phyloP scores from a whole-genome alignment of 495 filamentous ascomycete species.

The Neurospora terricola region DNA sequence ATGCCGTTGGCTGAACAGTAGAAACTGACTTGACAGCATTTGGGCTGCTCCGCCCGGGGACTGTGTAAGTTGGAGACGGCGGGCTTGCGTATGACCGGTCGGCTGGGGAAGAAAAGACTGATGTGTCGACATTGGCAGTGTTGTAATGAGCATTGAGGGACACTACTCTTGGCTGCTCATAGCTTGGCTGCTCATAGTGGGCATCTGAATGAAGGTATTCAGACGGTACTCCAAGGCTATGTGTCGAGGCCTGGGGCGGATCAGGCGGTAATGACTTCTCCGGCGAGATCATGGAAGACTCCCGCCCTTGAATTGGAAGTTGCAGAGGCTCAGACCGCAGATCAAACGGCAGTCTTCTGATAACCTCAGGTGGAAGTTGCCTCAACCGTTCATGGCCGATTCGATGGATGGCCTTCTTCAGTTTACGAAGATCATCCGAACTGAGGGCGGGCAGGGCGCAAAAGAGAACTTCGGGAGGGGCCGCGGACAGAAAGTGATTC shows the following conservation, averaged over 20 bases:
- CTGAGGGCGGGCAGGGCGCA: too few relatives aligned
- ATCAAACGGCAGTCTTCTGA: background rate
- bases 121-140: background rate
- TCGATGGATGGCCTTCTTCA: background rate
- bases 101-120: background rate
- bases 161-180: background rate
- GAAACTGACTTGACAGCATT: background rate
- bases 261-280: background rate
- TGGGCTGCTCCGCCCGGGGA: background rate
- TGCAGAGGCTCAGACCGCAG: background rate
- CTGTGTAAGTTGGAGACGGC: background rate
- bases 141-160: background rate
- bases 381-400: background rate
- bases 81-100: background rate
- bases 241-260: background rate
- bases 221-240: background rate
- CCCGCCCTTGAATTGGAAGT: background rate
- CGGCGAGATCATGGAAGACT: background rate
- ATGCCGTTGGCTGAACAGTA: background rate
- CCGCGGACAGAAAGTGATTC: too few relatives aligned
- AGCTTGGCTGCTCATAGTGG: background rate
- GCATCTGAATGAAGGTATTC: background rate
- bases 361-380: background rate
- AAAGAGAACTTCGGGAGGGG: too few relatives aligned
- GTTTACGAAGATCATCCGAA: background rate